These are phyloP conservation scores for Rosa persica DNA, from an alignment of 306 rosid genomes.

Conservation along the genomic window DNA sequence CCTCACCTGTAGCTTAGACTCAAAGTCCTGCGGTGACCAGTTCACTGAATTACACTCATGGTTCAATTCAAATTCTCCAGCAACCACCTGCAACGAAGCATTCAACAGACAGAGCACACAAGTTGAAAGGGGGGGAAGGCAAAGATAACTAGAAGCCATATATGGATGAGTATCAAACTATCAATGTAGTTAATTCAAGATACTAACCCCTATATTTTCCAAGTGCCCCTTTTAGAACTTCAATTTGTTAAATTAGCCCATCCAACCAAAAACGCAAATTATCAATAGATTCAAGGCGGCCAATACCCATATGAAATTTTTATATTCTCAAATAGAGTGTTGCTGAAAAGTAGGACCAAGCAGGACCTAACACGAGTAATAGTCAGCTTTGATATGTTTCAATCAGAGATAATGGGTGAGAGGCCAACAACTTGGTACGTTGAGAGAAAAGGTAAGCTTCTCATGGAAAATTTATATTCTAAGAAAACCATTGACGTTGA, in stretches of 20 bases:
- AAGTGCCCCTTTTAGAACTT: not conserved
- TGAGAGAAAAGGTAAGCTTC: not conserved
- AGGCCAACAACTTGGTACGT: not conserved
- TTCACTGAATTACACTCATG: constrained; percentile 84
- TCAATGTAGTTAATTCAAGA: not conserved
- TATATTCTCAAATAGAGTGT: not conserved
- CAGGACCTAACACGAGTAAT: not conserved
- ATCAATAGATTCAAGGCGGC: not conserved
- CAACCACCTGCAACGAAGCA: constrained; percentile 68
- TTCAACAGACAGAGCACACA: constrained; percentile 12
- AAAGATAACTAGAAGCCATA: constrained; percentile 2
- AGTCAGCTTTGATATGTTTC: not conserved
- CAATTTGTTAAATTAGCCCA: not conserved
- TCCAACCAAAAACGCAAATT: not conserved
- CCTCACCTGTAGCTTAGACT: constrained; percentile 84
- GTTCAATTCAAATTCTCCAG: constrained; percentile 94
- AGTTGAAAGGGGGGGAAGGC: not conserved
- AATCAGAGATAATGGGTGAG: not conserved
- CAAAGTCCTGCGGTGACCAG: constrained; percentile 95
- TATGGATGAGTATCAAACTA: not conserved
- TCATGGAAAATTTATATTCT: not conserved
- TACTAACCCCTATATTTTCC: not conserved
- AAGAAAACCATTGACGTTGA: not conserved
- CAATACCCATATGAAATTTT: not conserved
- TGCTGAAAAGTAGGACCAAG: not conserved